phyloP scores from a whole-genome alignment of 495 filamentous ascomycete genomes.

The Pseudevernia furfuracea region DNA sequence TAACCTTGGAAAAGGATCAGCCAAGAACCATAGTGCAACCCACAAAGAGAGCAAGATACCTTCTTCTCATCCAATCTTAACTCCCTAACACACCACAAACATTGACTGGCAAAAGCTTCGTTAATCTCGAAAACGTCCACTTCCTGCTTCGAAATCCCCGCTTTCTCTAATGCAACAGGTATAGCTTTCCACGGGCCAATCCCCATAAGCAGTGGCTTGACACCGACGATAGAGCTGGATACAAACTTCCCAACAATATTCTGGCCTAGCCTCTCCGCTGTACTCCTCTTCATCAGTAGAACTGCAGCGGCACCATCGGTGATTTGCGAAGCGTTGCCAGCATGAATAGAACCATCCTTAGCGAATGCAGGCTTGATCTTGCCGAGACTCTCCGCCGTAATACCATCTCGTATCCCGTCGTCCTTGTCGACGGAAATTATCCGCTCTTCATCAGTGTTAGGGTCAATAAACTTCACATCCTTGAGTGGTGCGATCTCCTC shows the following conservation, averaged over 20 bases:
- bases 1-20: constrained; percentile 56
- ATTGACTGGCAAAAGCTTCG: constrained; percentile 95
- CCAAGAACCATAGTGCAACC: background rate
- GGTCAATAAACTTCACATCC: constrained; percentile 69
- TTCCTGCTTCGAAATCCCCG: constrained; percentile 78
- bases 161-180: constrained; percentile 79
- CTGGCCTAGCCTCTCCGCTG: constrained; percentile 81
- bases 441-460: constrained; percentile 82
- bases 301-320: constrained; percentile 94
- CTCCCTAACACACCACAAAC: constrained; percentile 86
- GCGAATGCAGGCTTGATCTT: constrained; percentile 92
- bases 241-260: constrained; percentile 87
- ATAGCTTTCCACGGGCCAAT: constrained; percentile 94
- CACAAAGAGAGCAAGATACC: constrained; percentile 1
- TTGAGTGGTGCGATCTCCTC: constrained; percentile 84
- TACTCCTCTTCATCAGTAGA: constrained; percentile 89
- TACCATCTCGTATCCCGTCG: constrained; percentile 78
- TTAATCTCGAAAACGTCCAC: constrained; percentile 99
- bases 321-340: constrained; percentile 92
- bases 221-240: constrained; percentile 73
- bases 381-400: constrained; percentile 74
- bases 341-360: constrained; percentile 88
- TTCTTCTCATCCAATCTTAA: constrained; percentile 62
- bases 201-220: constrained; percentile 91
- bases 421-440: constrained; percentile 76